A percentile compares a stretch with the other conserved stretches of the same genome.
phyloP scores from a whole-genome alignment of 148 eudicot genomes.

The Cornus controversa region DNA sequence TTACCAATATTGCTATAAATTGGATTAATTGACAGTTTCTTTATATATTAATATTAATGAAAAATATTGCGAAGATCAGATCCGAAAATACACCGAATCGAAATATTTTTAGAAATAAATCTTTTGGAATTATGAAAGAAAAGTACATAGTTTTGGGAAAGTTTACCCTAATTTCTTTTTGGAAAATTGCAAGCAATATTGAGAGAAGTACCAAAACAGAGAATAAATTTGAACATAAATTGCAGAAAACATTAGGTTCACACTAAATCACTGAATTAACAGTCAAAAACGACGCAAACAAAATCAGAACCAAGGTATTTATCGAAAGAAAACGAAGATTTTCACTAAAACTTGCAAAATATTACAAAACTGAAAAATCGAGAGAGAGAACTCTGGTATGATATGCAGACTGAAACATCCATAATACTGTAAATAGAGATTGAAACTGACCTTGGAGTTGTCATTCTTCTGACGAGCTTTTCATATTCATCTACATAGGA shows the following conservation, averaged over 20 bases:
- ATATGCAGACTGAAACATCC: neutral
- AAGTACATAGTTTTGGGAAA: neutral
- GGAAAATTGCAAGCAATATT: too few relatives aligned
- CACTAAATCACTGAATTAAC: neutral
- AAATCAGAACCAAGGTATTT: neutral
- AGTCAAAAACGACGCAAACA: neutral
- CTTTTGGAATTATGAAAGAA: neutral
- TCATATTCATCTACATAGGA: constrained; percentile 79
- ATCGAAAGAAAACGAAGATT: neutral
- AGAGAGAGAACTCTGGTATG: neutral
- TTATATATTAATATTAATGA: neutral
- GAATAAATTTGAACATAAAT: neutral
- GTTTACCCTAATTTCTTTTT: neutral
- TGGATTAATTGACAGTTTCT: neutral
- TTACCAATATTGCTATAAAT: neutral
- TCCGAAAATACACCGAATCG: neutral
- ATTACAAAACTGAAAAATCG: neutral
- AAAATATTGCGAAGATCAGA: neutral
- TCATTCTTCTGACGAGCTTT: constrained; percentile 76
- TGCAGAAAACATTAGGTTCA: too few relatives aligned
- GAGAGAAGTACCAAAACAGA: neutral
- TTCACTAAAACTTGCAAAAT: neutral
- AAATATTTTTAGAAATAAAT: neutral
- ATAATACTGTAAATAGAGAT: neutral
- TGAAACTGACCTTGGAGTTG: constrained; percentile 59